These are phyloP conservation scores for Pichia deserticola DNA, from an alignment of 805 yeast genomes.

Conservation along the genomic window DNA sequence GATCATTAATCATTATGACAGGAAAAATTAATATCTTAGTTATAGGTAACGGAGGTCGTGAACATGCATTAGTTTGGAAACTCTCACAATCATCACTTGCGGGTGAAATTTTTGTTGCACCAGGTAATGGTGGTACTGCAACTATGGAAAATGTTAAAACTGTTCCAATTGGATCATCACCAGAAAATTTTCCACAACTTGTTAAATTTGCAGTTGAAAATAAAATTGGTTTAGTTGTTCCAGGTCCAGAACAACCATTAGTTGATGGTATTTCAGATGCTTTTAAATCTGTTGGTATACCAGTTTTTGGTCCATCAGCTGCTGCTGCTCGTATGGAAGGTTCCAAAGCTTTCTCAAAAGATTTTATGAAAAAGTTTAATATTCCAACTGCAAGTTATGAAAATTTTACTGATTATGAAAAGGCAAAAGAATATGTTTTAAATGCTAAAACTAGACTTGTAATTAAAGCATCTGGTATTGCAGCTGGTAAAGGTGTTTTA, in stretches of 20 bases:
- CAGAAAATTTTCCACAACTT: slow-evolving; percentile 60
- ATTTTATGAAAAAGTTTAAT: slow-evolving; percentile 83
- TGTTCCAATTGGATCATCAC: slow-evolving; percentile 59
- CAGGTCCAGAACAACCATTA: slow-evolving; percentile 99
- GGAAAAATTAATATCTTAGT: slow-evolving; percentile 54
- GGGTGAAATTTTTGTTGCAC: slow-evolving; percentile 76
- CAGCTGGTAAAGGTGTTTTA: slow-evolving; percentile 97
- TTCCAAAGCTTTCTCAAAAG: slow-evolving; percentile 88
- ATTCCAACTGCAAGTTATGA: slow-evolving; percentile 93
- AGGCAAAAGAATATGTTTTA: slow-evolving; percentile 66
- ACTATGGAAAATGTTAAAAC: slow-evolving; percentile 54
- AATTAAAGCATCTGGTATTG: slow-evolving; percentile 94
- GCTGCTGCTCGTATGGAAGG: slow-evolving; percentile 95
- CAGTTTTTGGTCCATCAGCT: slow-evolving; percentile 93
- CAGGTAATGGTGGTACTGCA: slow-evolving; percentile 94
- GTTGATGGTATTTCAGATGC: slow-evolving; percentile 82
- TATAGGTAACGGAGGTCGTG: slow-evolving; percentile 98
- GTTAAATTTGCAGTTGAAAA: slow-evolving; percentile 69
- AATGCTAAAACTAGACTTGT: slow-evolving; percentile 69
- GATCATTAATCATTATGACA: slow-evolving; percentile 6
- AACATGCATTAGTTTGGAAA: slow-evolving; percentile 93
- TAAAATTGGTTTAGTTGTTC: slow-evolving; percentile 67
- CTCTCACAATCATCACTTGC: slow-evolving; percentile 72
- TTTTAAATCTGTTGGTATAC: slow-evolving; percentile 78
- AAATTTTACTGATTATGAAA: slow-evolving; percentile 70